These are phyloP conservation scores for Penicillium thymicola DNA, from an alignment of 2,329 filamentous ascomycete genomes.

Conservation along the genomic window DNA sequence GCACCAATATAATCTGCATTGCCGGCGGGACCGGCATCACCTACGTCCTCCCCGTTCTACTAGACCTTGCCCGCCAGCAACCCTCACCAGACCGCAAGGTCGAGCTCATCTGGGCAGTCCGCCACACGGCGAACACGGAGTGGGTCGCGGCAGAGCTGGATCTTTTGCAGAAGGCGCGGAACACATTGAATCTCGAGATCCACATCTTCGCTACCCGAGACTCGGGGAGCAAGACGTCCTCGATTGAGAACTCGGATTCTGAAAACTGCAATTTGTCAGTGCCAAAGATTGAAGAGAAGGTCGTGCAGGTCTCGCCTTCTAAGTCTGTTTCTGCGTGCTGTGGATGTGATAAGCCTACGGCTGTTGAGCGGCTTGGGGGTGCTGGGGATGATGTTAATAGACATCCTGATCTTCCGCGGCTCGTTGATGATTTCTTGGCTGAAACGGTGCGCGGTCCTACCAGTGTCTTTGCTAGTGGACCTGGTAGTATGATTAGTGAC, in stretches of 20 bases:
- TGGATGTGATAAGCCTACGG: slow-evolving; percentile 9
- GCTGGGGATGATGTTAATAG: slow-evolving; percentile 22
- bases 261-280: slow-evolving; percentile 5
- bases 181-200: slow-evolving; percentile 47
- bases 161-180: slow-evolving; percentile 43
- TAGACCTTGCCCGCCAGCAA: slow-evolving; percentile 31
- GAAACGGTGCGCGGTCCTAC: slow-evolving; percentile 49
- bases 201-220: slow-evolving; percentile 61
- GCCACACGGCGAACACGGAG: slow-evolving; percentile 51
- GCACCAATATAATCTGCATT: slow-evolving; percentile 49
- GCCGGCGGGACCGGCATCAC: slow-evolving; percentile 60
- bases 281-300: slow-evolving; percentile 8
- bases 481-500: slow-evolving; percentile 58
- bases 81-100: slow-evolving; percentile 45
- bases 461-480: slow-evolving; percentile 59
- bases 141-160: slow-evolving; percentile 61
- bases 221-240: slow-evolving; percentile 4
- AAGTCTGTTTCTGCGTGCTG: slow-evolving; percentile 7
- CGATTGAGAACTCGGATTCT: neutral
- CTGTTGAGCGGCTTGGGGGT: slow-evolving; percentile 12
- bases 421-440: slow-evolving; percentile 48
- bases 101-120: slow-evolving; percentile 64
- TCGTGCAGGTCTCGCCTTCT: slow-evolving; percentile 1
- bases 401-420: slow-evolving; percentile 41
- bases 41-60: slow-evolving; percentile 53